These are phyloP conservation scores for Sporisorium sorghi DNA, from an alignment of 1,284 basidiomycete species.

Conservation along the genomic window DNA sequence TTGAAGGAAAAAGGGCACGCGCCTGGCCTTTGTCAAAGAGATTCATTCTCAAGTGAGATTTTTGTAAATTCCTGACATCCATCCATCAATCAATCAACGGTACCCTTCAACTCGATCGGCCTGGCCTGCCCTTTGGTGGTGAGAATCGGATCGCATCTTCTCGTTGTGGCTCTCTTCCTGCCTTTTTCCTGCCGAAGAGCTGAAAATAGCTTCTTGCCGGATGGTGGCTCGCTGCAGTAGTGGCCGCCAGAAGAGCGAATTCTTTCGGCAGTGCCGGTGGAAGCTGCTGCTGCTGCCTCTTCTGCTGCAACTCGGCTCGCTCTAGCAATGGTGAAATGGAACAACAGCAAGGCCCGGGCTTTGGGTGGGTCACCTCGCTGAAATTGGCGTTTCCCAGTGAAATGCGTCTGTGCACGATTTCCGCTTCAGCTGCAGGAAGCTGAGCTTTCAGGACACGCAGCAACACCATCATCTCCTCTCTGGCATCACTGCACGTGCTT, in stretches of 20 bases:
- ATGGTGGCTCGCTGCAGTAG: not conserved
- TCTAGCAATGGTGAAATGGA: not conserved
- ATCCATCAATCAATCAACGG: too few relatives aligned
- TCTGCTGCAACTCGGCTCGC: too few relatives aligned
- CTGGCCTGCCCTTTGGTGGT: not conserved
- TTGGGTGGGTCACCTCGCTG: not conserved
- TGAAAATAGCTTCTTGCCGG: too few relatives aligned
- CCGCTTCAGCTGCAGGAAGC: not conserved
- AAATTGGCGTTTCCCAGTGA: conserved; percentile 7
- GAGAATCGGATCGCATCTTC: conserved; percentile 1
- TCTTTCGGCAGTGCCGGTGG: too few relatives aligned
- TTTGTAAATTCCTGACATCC: too few relatives aligned
- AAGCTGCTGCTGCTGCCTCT: too few relatives aligned
- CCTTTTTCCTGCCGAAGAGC: too few relatives aligned
- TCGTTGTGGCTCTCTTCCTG: not conserved
- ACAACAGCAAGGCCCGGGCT: not conserved
- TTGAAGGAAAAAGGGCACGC: too few relatives aligned
- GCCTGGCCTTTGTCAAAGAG: too few relatives aligned
- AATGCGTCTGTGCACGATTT: too few relatives aligned
- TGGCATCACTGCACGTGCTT: not conserved
- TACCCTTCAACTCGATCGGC: too few relatives aligned
- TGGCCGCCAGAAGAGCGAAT: not conserved
- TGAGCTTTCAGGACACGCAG: not conserved
- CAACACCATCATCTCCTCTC: not conserved
- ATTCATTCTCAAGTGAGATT: too few relatives aligned